These are phyloP conservation scores for Solanum chilense DNA, from an alignment of 257 asterid species.

Conservation along the genomic window DNA sequence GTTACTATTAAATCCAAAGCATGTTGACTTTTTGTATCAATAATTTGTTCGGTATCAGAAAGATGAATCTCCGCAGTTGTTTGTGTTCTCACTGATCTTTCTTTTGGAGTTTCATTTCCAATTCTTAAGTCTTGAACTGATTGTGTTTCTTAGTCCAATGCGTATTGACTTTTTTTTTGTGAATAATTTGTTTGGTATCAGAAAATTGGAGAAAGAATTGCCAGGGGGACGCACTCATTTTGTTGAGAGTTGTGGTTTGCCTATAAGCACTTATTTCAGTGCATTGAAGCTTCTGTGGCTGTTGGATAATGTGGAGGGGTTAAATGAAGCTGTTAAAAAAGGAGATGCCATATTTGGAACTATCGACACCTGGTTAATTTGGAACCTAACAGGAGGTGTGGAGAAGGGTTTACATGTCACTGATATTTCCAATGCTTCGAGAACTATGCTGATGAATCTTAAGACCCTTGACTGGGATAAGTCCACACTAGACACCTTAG, in stretches of 20 bases:
- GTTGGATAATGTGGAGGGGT: constrained; percentile 59
- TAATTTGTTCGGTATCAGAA: constrained; percentile 23
- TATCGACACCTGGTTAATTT: constrained; percentile 83
- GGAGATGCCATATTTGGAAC: constrained; percentile 93
- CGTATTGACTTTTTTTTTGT: not conserved
- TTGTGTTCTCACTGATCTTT: not conserved
- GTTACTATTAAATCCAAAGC: not conserved
- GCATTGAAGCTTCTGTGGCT: constrained; percentile 79
- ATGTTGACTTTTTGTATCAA: not conserved
- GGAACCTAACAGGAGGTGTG: constrained; percentile 88
- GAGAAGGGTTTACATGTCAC: constrained; percentile 67
- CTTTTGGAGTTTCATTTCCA: not conserved
- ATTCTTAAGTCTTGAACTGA: not conserved
- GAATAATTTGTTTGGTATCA: constrained; percentile 8
- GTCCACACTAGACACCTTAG: constrained; percentile 31
- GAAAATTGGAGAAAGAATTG: constrained; percentile 75
- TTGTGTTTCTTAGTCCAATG: not conserved
- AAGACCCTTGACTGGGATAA: constrained; percentile 78
- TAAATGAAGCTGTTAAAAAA: constrained; percentile 46
- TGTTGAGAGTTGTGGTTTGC: constrained; percentile 57
- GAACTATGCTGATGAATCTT: constrained; percentile 94
- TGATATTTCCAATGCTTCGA: constrained; percentile 80
- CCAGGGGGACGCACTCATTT: constrained; percentile 87
- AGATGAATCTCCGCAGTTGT: constrained; percentile 22
- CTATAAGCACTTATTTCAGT: constrained; percentile 93